phyloP scores from a whole-genome alignment of 805 yeast genomes.

The Starmerella apicola region DNA sequence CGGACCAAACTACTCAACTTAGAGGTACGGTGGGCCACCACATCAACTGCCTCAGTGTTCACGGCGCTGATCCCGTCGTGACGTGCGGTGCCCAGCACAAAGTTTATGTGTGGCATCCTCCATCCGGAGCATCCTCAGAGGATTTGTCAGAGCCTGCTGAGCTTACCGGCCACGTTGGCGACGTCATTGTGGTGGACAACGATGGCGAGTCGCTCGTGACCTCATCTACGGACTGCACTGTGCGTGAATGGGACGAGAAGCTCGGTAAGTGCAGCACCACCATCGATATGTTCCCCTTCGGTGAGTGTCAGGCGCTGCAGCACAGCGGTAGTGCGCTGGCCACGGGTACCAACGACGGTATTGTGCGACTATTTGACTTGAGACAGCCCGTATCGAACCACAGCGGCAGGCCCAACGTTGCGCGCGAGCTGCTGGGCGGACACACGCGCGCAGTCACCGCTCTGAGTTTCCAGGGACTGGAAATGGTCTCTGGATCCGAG shows the following conservation, averaged over 20 bases:
- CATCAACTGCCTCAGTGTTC: constrained; percentile 5
- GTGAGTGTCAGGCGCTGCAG: constrained; percentile 48
- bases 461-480: constrained; percentile 55
- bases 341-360: constrained; percentile 65
- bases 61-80: constrained; percentile 12
- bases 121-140: background rate
- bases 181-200: constrained; percentile 49
- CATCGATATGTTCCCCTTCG: constrained; percentile 40
- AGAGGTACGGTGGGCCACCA: background rate
- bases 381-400: constrained; percentile 41
- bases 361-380: constrained; percentile 65
- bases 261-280: constrained; percentile 60
- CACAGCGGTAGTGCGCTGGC: constrained; percentile 67
- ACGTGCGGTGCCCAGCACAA: constrained; percentile 10
- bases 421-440: constrained; percentile 34
- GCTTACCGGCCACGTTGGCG: constrained; percentile 55
- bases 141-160: constrained; percentile 22
- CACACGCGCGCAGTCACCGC: constrained; percentile 60
- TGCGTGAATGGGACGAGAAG: constrained; percentile 62
- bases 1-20: constrained; percentile 2
- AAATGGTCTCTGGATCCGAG: constrained; percentile 48
- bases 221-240: constrained; percentile 59
- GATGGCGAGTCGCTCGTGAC: constrained; percentile 41
- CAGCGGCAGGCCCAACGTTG: constrained; percentile 30
- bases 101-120: constrained; percentile 11